Conservation (phyloP, 1,139 yeast genomes). For the Nadsonia commutata region DNA sequence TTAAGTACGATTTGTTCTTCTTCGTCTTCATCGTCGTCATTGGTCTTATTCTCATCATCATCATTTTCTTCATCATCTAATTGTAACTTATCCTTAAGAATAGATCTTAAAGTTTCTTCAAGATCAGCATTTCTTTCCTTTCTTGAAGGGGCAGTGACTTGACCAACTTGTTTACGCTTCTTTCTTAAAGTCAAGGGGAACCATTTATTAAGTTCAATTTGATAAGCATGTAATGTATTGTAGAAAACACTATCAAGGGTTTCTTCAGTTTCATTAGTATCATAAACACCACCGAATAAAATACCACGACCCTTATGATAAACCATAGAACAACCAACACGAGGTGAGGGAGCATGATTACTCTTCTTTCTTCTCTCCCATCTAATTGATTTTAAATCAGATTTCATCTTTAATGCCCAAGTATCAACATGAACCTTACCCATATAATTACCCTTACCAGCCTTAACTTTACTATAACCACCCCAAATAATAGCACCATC, state of each 20-base stretch:
- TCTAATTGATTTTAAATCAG: slow-evolving; percentile 62
- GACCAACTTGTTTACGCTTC: slow-evolving; percentile 18
- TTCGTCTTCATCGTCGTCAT: slow-evolving; percentile 19
- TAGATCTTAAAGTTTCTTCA: slow-evolving; percentile 63
- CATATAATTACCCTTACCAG: slow-evolving; percentile 75
- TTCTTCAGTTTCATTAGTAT: slow-evolving; percentile 90
- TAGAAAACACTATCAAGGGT: slow-evolving; percentile 72
- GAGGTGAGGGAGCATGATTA: slow-evolving; percentile 76
- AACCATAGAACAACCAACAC: slow-evolving; percentile 91
- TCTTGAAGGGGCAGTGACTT: slow-evolving; percentile 15
- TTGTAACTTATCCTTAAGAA: slow-evolving; percentile 54
- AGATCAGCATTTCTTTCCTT: slow-evolving; percentile 56
- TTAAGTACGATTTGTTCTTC: slow-evolving; percentile 27
- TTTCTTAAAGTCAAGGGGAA: slow-evolving; percentile 55
- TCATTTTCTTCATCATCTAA: slow-evolving; percentile 41
- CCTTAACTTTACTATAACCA: slow-evolving; percentile 88
- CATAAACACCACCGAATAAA: slow-evolving; percentile 90
- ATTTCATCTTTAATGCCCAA: slow-evolving; percentile 80
- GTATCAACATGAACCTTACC: slow-evolving; percentile 84
- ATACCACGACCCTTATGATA: slow-evolving; percentile 87
- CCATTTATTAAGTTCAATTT: slow-evolving; percentile 83
- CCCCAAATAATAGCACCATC: slow-evolving; percentile 88
- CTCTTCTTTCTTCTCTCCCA: slow-evolving; percentile 87
- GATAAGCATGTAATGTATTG: slow-evolving; percentile 70
- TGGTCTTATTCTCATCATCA: slow-evolving; percentile 25